These are phyloP conservation scores for Tolypocladium amazonense DNA, from an alignment of 2,329 filamentous ascomycete species.

Conservation along the genomic window DNA sequence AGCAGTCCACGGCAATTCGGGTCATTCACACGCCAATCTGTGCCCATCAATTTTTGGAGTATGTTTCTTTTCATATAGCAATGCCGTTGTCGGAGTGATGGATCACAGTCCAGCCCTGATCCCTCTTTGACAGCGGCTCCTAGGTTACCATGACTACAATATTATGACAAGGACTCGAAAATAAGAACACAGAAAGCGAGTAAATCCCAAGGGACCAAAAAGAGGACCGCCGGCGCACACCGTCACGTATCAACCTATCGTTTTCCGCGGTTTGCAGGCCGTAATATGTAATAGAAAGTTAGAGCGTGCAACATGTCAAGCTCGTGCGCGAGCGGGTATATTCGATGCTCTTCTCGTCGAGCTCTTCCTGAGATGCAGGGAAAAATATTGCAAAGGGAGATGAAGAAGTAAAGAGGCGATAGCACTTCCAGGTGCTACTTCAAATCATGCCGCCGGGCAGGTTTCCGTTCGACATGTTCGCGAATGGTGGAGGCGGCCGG, in stretches of 20 bases:
- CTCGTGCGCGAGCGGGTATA: not conserved
- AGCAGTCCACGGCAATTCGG: not conserved
- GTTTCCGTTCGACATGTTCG: constrained; percentile 16
- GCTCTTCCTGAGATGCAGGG: not conserved
- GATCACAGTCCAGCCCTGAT: constrained; percentile 22
- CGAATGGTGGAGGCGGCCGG: constrained; percentile 15
- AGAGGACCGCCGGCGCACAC: not conserved
- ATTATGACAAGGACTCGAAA: not conserved
- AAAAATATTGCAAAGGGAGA: not conserved
- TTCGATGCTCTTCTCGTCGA: constrained; percentile 1
- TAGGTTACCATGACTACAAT: not conserved
- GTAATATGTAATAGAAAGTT: constrained; percentile 4
- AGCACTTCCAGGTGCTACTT: constrained; percentile 2
- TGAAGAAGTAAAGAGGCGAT: not conserved
- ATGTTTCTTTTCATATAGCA: constrained; percentile 2
- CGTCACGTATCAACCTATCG: not conserved
- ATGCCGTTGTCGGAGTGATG: constrained; percentile 8
- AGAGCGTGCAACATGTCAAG: not conserved
- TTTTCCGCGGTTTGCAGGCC: not conserved
- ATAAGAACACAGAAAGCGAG: not conserved
- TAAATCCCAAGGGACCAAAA: constrained; percentile 4
- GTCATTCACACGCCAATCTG: constrained; percentile 2
- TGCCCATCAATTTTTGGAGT: constrained; percentile 3
- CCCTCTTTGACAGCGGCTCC: not conserved
- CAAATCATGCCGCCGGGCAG: constrained; percentile 37